phyloP scores from a whole-genome alignment of 768 basidiomycete genomes.

The Tephrocybe sp. region DNA sequence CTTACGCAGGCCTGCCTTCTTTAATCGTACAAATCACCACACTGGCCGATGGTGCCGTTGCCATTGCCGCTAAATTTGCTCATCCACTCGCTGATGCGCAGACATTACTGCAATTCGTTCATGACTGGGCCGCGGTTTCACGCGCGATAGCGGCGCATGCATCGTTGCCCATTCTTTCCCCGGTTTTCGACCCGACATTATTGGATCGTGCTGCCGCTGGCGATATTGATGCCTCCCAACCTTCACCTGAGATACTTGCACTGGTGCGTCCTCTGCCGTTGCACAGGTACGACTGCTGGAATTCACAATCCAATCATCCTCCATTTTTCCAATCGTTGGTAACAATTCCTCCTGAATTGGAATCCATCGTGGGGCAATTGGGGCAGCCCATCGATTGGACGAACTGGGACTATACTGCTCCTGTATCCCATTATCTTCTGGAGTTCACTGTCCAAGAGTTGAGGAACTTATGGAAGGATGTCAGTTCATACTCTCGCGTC shows the following conservation, averaged over 20 bases:
- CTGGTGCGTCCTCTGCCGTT: conserved; percentile 22
- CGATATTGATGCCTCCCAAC: conserved; percentile 24
- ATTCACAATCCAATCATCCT: conserved; percentile 21
- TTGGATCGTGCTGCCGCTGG: conserved; percentile 29
- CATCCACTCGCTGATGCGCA: conserved; percentile 37
- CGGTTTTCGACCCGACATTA: conserved; percentile 27
- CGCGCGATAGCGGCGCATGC: conserved; percentile 15
- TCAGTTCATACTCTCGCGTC: conserved; percentile 17
- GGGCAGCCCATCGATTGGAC: conserved; percentile 27
- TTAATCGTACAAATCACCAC: conserved; percentile 33
- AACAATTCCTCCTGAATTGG: conserved; percentile 17
- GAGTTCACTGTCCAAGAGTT: conserved; percentile 26
- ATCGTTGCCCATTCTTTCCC: conserved; percentile 16
- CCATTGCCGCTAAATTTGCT: conserved; percentile 29
- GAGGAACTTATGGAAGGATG: conserved; percentile 29
- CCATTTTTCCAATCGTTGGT: conserved; percentile 15
- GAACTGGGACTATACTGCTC: conserved; percentile 25
- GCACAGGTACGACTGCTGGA: conserved; percentile 31
- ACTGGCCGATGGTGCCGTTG: conserved; percentile 26
- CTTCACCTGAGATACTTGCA: conserved; percentile 22
- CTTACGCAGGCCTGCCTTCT: conserved; percentile 24
- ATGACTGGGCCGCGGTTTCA: conserved; percentile 32
- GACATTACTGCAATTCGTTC: conserved; percentile 28
- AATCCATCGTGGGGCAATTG: conserved; percentile 2
- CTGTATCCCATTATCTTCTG: conserved; percentile 23